Base-by-base conservation (phyloP, 805 yeast genomes). In the Lipomyces japonicus region DNA sequence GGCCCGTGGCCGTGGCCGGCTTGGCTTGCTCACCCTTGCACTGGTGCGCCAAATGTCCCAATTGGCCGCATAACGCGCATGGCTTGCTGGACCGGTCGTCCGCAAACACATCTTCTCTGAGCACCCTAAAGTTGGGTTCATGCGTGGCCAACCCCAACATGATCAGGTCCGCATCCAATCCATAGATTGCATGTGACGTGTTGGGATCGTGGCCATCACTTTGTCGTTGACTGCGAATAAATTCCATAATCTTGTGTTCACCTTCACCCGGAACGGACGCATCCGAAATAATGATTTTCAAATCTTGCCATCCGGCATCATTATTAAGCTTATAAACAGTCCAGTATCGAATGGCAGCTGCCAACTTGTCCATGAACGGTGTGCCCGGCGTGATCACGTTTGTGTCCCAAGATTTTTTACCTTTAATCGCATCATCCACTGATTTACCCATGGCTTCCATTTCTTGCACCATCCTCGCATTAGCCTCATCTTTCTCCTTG, bases 261-360 rank as follows among this genome's bases (percentile, higher is more conserved):
- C 99, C 99, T 75, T 93, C 99, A 55, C 99, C 99, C 1, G 99
- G 98, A 12, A 91, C 97, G 0, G 95, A 82, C 26, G 96, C 95
- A 66, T 91, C 99, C 63, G 95, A 84, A 40, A 93, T 83, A 22
- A 93, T 85, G 4, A 93, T 89, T 68, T 93, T 93, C 42, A 91
- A 43, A 51, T 83, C 76, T 39, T 82, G 82, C 98, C 98, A 93
- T 30, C 95, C 96, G 1, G 96, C 95, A 64, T 93, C 98, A 7
- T 77, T 77, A 32, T 88, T 76, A 32, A 93, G 72, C 66, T 93
- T 93, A 67, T 85, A 87, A 2, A 95, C 87, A 5, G 86, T 87
- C 95, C 97, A 93, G 67, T 88, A 93, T 54, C 93, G 74, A 56
- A 93, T 72, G 3, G 93, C 83, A 28, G 73, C 72, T 0, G 97